Conservation (phyloP, 331 rosid species). For the Dryas integrifolia region DNA sequence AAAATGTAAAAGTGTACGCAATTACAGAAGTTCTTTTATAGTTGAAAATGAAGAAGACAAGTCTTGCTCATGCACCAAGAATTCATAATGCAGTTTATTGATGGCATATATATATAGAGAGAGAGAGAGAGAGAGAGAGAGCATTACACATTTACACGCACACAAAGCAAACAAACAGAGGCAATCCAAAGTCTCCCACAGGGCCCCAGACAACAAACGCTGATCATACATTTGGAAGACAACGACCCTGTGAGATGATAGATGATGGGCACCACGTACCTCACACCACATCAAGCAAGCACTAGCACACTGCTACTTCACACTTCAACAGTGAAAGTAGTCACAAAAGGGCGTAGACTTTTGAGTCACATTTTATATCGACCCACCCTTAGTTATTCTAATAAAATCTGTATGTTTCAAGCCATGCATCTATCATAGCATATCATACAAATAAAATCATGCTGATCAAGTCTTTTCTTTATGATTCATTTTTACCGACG, state of each 20-base stretch:
- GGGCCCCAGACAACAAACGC: background rate
- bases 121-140: background rate
- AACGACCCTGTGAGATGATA: background rate
- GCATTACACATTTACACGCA: background rate
- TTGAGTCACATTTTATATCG: background rate
- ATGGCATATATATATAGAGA: too few relatives aligned
- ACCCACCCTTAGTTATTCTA: background rate
- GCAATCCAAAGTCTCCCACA: background rate
- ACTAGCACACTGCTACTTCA: background rate
- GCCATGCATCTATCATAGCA: background rate
- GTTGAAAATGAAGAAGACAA: too few relatives aligned
- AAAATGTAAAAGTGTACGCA: too few relatives aligned
- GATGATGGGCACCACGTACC: background rate
- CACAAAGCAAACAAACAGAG: background rate
- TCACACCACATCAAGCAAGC: background rate
- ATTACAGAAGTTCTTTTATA: too few relatives aligned
- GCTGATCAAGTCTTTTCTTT: too few relatives aligned
- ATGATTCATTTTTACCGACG: constrained; percentile 35
- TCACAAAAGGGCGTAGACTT: background rate
- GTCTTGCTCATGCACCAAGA: too few relatives aligned
- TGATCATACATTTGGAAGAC: background rate
- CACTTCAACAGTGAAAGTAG: background rate
- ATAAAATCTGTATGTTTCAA: background rate
- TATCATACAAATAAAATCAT: too few relatives aligned
- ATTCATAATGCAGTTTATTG: too few relatives aligned